Base-by-base conservation (phyloP, 2,329 filamentous ascomycete genomes). In the Fusarium longipes region DNA sequence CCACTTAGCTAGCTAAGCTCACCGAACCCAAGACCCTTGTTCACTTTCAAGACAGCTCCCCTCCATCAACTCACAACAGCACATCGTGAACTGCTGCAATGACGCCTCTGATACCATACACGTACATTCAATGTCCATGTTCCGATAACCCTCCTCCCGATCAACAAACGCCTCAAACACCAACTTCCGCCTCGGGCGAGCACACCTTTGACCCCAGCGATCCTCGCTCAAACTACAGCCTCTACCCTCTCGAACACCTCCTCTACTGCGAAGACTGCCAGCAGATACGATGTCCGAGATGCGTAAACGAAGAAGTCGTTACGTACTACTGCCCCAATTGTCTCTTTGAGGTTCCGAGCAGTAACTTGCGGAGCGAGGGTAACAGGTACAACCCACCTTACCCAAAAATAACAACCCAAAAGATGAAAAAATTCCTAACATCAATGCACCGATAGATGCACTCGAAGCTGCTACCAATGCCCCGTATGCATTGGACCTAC, bases 181-280 rank as follows among this genome's bases (percentile, higher is more conserved):
- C 72, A 35, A 72, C 78, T 38, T 79, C 78, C 60, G 91, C 78
- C 36, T 79, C 78, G 61, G 91, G 93, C 68, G 92, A 93, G 59
- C 84, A 86, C 64, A 91, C 92, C 6, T 97, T 99, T 78, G 92
- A 99, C 76, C 93, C 96, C 3, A 89, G 91, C 72, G 89, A 90
- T 63, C 87, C 92, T 17, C 90, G 94, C 35, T 92, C 96, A 59
- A 96, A 93, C 77, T 98, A 93, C 83, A 94, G 93, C 69, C 84
- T 99, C 30, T 97, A 95, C 75, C 95, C 96, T 1, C 89, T 97
- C 42, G 95, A 98, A 75, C 90, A 97, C 76, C 87, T 99, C 25
- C 86, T 98, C 38, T 99, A 97, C 82, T 99, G 96, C 82, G 95
- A 97, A 76, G 96, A 98, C 77, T 99, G 96, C 78, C 93, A 97